Conservation (phyloP, 768 basidiomycete genomes). For the Naganishia vishniacii region DNA sequence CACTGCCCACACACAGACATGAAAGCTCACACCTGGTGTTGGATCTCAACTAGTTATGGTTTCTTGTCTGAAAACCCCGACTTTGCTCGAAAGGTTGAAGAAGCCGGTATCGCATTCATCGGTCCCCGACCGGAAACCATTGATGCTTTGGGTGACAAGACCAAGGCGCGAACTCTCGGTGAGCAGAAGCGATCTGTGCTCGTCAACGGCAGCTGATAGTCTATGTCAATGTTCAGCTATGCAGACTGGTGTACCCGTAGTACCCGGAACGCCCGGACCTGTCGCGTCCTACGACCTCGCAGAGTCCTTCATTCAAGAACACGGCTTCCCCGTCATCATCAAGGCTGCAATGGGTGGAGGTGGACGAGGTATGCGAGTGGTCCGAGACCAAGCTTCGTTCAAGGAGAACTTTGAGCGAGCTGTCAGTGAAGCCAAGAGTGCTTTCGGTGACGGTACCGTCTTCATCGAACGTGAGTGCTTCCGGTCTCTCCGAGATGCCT, state of each 20-base stretch:
- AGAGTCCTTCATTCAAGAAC: slow-evolving; percentile 82
- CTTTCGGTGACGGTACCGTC: slow-evolving; percentile 97
- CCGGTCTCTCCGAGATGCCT: background rate
- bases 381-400: slow-evolving; percentile 88
- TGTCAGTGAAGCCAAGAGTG: slow-evolving; percentile 87
- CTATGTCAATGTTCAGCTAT: slow-evolving; percentile 58
- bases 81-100: slow-evolving; percentile 97
- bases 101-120: slow-evolving; percentile 93
- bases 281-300: slow-evolving; percentile 75
- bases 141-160: slow-evolving; percentile 96
- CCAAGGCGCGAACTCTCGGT: slow-evolving; percentile 77
- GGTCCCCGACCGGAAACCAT: slow-evolving; percentile 94
- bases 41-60: slow-evolving; percentile 74
- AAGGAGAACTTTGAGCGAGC: slow-evolving; percentile 82
- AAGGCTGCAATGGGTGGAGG: slow-evolving; percentile 99
- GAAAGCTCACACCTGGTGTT: no score
- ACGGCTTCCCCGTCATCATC: slow-evolving; percentile 98
- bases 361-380: slow-evolving; percentile 98
- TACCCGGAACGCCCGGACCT: slow-evolving; percentile 95
- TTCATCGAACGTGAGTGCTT: slow-evolving; percentile 76
- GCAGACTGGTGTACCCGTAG: slow-evolving; percentile 86
- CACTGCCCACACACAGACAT: no score
- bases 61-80: slow-evolving; percentile 95
- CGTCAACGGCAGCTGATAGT: background rate
- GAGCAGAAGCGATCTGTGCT: background rate